Evolutionary conservation across 1,284 basidiomycete species (phyloP), one percentile per base, ranked within the genome.

Genomic region (Hortiboletus rubellus): DNA sequence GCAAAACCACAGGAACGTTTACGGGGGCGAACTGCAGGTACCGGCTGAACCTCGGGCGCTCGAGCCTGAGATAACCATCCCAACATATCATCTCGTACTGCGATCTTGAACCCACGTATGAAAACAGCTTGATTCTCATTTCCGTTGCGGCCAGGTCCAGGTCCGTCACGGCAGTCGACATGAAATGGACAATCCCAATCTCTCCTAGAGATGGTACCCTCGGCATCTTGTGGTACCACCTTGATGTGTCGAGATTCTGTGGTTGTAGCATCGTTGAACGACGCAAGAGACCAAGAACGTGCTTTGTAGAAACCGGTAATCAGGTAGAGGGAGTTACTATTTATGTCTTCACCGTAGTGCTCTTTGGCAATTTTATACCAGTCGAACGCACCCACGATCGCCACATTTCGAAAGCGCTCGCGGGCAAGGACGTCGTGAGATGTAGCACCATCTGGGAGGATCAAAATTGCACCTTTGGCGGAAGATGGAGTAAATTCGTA

Each of bases 221-320:
- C 34, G 18, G 11, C 18, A 12, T 40, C 36, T 15, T 36, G 24
- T 18, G 46, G 48, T 37, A 36, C 17, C 6, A 59, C 43, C 46
- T 7, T 18, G 18, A 58, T 46, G 11, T n/a, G 10, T 30, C 24
- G n/a, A 38, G 14, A 31, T 37, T 40, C 36, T 30, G 33, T 12
- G 6, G 3, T 2, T 14, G 15, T 7, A 7, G 50, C 27, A 3
- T 50, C 17, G 8, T 46, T 10, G 34, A 62, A 62, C 2, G 60
- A 58, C 1, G 18, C 55, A 6, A 62, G 51, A 4, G 38, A 36
- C 60, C 60, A 62, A 18, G 60, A 58, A 3, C 27, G 22, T 7
- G 60, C 22, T 36, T 59, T 61, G 14, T 51, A 46, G 14, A 58
- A 52, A 1, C 53, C 60, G 2, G 60, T 62, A 17, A 62, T 31